phyloP scores from a whole-genome alignment of 768 basidiomycete genomes.

The Tephrocybe sp. region DNA sequence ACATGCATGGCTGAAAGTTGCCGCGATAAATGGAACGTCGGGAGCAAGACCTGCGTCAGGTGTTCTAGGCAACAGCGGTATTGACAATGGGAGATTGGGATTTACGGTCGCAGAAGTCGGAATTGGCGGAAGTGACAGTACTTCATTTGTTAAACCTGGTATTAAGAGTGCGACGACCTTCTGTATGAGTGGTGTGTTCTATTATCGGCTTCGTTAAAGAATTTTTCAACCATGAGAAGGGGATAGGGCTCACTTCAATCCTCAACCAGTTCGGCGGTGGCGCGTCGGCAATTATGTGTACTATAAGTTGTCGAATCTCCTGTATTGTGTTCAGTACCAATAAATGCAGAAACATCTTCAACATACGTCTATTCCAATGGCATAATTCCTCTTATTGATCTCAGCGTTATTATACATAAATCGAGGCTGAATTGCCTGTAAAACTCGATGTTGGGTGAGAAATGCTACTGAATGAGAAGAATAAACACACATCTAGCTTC shows the following conservation, averaged over 20 bases:
- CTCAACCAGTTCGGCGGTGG: conserved; percentile 86
- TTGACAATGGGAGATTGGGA: conserved; percentile 44
- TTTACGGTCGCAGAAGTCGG: conserved; percentile 65
- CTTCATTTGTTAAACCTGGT: conserved; percentile 79
- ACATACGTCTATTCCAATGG: conserved; percentile 80
- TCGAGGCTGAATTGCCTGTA: conserved; percentile 54
- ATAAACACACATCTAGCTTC: conserved; percentile 58
- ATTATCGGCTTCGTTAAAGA: background rate
- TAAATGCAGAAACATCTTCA: background rate
- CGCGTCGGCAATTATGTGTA: conserved; percentile 80
- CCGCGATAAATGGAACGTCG: conserved; percentile 64
- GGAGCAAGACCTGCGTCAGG: conserved; percentile 26
- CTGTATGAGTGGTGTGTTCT: conserved; percentile 74
- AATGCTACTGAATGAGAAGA: conserved; percentile 13
- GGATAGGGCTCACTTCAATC: conserved; percentile 58
- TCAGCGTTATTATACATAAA: conserved; percentile 83
- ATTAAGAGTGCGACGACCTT: conserved; percentile 79
- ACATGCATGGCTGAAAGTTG: conserved; percentile 87
- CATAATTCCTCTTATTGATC: conserved; percentile 67
- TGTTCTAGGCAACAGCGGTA: conserved; percentile 31
- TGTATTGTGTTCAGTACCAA: conserved; percentile 26
- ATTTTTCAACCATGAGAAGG: conserved; percentile 1
- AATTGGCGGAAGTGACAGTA: conserved; percentile 68
- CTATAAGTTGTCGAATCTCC: conserved; percentile 85
- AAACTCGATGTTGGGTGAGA: background rate